Evolutionary conservation across 2,329 filamentous ascomycete species (phyloP).

Genomic region (Endocalyx cinctus): DNA sequence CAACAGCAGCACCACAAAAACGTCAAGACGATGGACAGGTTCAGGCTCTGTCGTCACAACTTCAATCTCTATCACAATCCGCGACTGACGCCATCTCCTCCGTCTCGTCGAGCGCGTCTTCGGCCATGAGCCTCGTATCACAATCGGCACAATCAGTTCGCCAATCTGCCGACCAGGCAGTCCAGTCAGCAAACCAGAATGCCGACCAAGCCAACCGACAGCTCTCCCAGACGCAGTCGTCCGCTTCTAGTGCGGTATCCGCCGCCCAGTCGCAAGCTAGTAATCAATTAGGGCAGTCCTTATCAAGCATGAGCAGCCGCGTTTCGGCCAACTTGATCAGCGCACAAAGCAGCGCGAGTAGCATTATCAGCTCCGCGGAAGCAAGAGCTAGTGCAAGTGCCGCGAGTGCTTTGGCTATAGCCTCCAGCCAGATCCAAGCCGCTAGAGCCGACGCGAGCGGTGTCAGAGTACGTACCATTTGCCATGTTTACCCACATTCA

Average conservation of each 20-base stretch:
- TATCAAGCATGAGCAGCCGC: conserved; percentile 26
- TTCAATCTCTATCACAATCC: conserved; percentile 24
- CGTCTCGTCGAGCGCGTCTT: conserved; percentile 25
- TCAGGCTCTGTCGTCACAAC: conserved; percentile 24
- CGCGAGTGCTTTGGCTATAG: conserved; percentile 44
- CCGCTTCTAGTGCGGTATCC: conserved; percentile 24
- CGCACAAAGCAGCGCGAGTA: conserved; percentile 22
- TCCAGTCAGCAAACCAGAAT: conserved; percentile 21
- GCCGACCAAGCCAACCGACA: conserved; percentile 24
- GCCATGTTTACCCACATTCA: no score
- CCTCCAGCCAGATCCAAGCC: conserved; percentile 23
- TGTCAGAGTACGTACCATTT: conserved; percentile 11
- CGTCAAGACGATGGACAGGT: conserved; percentile 25
- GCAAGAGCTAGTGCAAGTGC: conserved; percentile 50
- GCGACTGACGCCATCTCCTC: conserved; percentile 24
- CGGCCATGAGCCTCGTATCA: conserved; percentile 20
- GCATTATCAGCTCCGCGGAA: conserved; percentile 46
- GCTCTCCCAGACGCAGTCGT: conserved; percentile 24
- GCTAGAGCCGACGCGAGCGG: conserved; percentile 15
- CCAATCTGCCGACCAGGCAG: conserved; percentile 25
- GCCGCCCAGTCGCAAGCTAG: conserved; percentile 19
- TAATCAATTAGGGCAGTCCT: conserved; percentile 17
- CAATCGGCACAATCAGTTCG: conserved; percentile 23
- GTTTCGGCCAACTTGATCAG: conserved; percentile 20
- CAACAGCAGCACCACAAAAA: conserved; percentile 20